phyloP scores from a whole-genome alignment of 108 stramenopile genomes.

The Hondaea fermentalgiana region DNA sequence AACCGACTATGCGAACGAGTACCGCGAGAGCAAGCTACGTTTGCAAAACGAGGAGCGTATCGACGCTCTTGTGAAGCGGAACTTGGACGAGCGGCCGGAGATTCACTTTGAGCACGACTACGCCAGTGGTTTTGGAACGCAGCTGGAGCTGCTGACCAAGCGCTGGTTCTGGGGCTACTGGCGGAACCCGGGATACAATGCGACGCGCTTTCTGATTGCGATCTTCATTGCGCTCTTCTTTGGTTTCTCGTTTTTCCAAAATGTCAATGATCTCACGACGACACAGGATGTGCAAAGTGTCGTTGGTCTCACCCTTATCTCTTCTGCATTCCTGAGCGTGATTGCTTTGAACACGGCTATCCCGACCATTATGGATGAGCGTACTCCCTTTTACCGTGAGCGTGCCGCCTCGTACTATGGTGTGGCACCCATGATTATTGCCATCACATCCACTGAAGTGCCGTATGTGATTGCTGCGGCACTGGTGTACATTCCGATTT shows the following conservation, averaged over 20 bases:
- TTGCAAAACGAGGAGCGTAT: neutral
- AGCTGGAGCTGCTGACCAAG: neutral
- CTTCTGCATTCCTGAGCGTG: conserved; percentile 18
- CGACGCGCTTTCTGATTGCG: neutral
- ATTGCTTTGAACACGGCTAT: conserved; percentile 36
- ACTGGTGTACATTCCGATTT: neutral
- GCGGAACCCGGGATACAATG: conserved; percentile 18
- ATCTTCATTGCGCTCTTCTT: conserved; percentile 15
- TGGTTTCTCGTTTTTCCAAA: neutral
- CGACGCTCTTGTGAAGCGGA: conserved; percentile 18
- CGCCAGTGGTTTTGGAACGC: neutral
- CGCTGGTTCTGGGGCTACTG: neutral
- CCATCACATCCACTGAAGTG: neutral
- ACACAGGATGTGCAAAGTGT: neutral
- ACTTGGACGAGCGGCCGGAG: conserved; percentile 18
- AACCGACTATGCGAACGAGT: neutral
- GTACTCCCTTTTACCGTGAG: conserved; percentile 53
- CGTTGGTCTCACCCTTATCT: neutral
- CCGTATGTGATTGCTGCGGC: neutral
- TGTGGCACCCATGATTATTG: neutral
- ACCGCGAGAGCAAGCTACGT: neutral
- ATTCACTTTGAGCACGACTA: conserved; percentile 20
- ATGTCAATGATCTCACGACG: neutral
- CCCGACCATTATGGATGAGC: conserved; percentile 38
- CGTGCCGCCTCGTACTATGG: conserved; percentile 43